Conservation (phyloP, 2,329 filamentous ascomycete species). For the Aspergillus uvarum region DNA sequence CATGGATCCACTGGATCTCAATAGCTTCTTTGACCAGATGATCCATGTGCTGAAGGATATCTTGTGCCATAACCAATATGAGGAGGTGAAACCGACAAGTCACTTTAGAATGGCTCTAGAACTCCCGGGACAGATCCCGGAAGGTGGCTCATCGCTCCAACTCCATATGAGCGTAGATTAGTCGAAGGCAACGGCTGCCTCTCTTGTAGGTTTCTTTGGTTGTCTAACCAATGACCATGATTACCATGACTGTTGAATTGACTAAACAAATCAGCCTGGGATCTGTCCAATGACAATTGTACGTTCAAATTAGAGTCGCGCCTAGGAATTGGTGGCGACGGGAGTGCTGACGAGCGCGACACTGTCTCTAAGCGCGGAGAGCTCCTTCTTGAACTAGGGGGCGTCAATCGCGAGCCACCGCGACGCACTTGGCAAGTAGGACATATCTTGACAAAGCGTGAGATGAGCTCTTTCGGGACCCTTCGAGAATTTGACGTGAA, state of each 20-base stretch:
- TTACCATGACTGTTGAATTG: slow-evolving; percentile 27
- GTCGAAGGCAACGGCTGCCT: slow-evolving; percentile 19
- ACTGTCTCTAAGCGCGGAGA: slow-evolving; percentile 39
- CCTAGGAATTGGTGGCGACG: slow-evolving; percentile 38
- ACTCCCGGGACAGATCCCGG: slow-evolving; percentile 28
- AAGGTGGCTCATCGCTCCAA: slow-evolving; percentile 22
- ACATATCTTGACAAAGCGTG: slow-evolving; percentile 53
- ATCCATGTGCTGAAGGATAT: slow-evolving; percentile 28
- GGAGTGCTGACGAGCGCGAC: slow-evolving; percentile 36
- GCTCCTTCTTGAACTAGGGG: slow-evolving; percentile 41
- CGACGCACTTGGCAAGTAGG: slow-evolving; percentile 51
- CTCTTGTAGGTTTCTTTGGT: slow-evolving; percentile 24
- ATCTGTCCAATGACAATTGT: slow-evolving; percentile 25
- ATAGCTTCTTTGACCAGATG: slow-evolving; percentile 32
- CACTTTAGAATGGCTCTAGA: slow-evolving; percentile 32
- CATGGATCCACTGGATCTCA: slow-evolving; percentile 3
- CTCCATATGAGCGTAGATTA: slow-evolving; percentile 24
- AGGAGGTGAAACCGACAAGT: slow-evolving; percentile 30
- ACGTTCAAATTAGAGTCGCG: slow-evolving; percentile 37
- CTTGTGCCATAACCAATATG: slow-evolving; percentile 31
- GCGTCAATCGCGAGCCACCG: slow-evolving; percentile 42
- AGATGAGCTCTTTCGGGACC: slow-evolving; percentile 54
- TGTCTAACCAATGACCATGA: slow-evolving; percentile 33
- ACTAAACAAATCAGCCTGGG: slow-evolving; percentile 32
- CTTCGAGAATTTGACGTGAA: slow-evolving; percentile 24